Percentiles rank a stretch among this genome's conserved stretches.
These are phyloP conservation scores for Tetrapisispora pingtungensis DNA, from an alignment of 805 yeast genomes.

Conservation along the genomic window DNA sequence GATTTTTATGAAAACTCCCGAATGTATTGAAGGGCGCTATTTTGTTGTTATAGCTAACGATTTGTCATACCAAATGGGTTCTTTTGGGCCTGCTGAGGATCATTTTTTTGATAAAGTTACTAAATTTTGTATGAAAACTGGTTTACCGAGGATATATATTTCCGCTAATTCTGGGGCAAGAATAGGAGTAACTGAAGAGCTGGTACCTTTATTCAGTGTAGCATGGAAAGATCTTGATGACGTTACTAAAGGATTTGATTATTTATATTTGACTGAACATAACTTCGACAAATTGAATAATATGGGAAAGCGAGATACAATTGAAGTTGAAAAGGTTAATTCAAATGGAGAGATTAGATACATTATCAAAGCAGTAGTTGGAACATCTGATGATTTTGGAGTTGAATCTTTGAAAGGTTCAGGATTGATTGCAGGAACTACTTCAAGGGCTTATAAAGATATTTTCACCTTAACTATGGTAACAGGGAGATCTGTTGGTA, in stretches of 20 bases:
- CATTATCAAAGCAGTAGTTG: conserved; percentile 75
- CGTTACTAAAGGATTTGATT: conserved; percentile 81
- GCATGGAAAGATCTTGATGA: conserved; percentile 77
- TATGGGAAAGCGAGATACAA: conserved; percentile 50
- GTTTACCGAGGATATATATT: conserved; percentile 89
- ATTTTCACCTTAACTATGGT: conserved; percentile 94
- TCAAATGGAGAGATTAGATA: conserved; percentile 78
- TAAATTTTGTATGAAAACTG: conserved; percentile 77
- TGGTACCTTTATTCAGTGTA: conserved; percentile 78
- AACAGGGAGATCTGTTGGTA: conserved; percentile 99
- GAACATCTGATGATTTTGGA: conserved; percentile 94
- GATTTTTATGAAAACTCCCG: conserved; percentile 85
- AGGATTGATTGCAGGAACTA: conserved; percentile 97
- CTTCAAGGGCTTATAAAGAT: conserved; percentile 94
- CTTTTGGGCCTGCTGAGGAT: conserved; percentile 97
- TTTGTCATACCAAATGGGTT: conserved; percentile 95
- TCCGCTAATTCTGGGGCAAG: conserved; percentile 99
- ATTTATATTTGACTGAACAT: conserved; percentile 70
- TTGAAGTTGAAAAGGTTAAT: conserved; percentile 66
- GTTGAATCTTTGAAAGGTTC: conserved; percentile 98
- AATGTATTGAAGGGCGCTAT: conserved; percentile 92
- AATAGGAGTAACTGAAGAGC: conserved; percentile 95
- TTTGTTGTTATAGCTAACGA: conserved; percentile 90
- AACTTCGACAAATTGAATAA: conserved; percentile 47
- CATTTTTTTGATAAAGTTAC: conserved; percentile 85